These are phyloP conservation scores for Pseudocercospora fijiensis DNA, from an alignment of 2,329 filamentous ascomycete genomes.

Conservation along the genomic window DNA sequence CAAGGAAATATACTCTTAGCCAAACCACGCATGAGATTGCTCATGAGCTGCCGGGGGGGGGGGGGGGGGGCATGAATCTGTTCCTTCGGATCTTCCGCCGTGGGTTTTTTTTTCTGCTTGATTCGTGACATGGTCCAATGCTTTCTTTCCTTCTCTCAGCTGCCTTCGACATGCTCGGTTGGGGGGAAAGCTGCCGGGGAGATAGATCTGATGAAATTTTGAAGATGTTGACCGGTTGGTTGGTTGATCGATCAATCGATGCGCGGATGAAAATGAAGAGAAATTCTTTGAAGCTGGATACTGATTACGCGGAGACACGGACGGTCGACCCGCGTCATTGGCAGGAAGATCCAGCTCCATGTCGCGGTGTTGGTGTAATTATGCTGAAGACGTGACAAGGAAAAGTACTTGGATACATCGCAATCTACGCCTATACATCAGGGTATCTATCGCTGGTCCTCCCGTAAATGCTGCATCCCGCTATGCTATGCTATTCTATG, in stretches of 20 bases:
- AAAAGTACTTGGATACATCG: not conserved
- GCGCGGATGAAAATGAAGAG: too few relatives aligned
- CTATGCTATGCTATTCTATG: not conserved
- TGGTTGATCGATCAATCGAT: not conserved
- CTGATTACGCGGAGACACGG: not conserved
- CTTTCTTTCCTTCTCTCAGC: constrained; percentile 25
- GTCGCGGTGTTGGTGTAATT: not conserved
- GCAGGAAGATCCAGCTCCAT: not conserved
- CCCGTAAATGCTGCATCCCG: not conserved
- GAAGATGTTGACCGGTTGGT: not conserved
- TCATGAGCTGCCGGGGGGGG: constrained; percentile 29
- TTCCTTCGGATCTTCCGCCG: constrained; percentile 30
- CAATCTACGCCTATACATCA: not conserved
- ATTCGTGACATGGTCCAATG: constrained; percentile 30
- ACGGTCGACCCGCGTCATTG: constrained; percentile 2
- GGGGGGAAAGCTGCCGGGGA: constrained; percentile 3
- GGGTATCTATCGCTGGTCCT: not conserved
- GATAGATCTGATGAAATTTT: not conserved
- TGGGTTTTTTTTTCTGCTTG: constrained; percentile 26
- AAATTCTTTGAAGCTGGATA: too few relatives aligned
- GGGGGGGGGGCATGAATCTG: constrained; percentile 32
- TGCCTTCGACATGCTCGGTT: constrained; percentile 30
- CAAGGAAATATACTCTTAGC: constrained; percentile 30
- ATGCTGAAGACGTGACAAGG: not conserved
- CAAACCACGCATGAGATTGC: constrained; percentile 26